These are phyloP conservation scores for Paspalum vaginatum DNA, from an alignment of 176 grass and related monocot species.

Conservation along the genomic window DNA sequence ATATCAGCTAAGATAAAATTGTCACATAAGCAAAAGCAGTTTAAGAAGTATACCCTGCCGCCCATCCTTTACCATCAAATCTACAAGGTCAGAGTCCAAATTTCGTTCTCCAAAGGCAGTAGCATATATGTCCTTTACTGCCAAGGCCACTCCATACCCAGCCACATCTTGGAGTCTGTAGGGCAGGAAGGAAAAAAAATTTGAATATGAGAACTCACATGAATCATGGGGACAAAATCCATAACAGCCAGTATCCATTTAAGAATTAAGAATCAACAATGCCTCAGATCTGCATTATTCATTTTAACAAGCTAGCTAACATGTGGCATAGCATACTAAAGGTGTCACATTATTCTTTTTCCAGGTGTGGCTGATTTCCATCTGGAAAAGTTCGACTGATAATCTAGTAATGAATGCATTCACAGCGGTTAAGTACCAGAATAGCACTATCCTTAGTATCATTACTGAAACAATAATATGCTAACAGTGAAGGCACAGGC, in stretches of 20 bases:
- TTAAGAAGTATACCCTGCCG: conserved; percentile 66
- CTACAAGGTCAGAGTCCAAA: conserved; percentile 50
- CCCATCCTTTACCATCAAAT: conserved; percentile 71
- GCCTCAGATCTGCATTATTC: not conserved
- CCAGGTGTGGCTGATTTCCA: conserved; percentile 17
- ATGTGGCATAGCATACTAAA: not conserved
- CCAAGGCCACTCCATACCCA: conserved; percentile 92
- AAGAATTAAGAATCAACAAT: not conserved
- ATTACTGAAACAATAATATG: not conserved
- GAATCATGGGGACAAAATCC: not conserved
- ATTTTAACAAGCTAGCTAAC: conserved; percentile 28
- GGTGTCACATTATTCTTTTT: not conserved
- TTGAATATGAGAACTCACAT: conserved; percentile 14
- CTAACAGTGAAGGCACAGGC: not conserved
- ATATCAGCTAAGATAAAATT: conserved; percentile 8
- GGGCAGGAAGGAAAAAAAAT: not conserved
- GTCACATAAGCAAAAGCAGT: conserved; percentile 30
- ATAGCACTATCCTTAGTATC: conserved; percentile 3
- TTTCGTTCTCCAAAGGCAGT: conserved; percentile 62
- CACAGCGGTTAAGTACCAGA: not conserved
- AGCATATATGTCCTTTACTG: conserved; percentile 70
- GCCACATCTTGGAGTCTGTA: conserved; percentile 83
- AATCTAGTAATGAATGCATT: conserved; percentile 26
- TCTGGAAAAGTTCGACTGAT: not conserved
- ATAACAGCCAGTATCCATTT: not conserved